phyloP scores from a whole-genome alignment of 768 basidiomycete genomes.

The Omphalotus guepiniiformis region DNA sequence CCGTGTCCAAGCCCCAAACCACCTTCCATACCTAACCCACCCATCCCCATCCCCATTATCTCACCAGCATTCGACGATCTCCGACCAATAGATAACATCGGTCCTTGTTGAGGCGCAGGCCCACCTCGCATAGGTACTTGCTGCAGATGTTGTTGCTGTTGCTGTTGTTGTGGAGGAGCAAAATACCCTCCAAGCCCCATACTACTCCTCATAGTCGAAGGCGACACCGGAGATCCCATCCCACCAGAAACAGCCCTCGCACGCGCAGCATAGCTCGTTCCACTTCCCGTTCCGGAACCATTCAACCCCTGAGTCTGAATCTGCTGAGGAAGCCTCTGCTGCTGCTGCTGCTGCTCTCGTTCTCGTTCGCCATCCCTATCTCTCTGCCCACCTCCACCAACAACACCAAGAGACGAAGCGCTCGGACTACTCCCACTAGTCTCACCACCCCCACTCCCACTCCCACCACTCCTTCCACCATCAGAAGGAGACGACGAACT shows the following conservation, averaged over 20 bases:
- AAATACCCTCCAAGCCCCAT: no score
- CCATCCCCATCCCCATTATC: slow-evolving; percentile 5
- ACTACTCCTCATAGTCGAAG: no score
- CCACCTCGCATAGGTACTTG: no score
- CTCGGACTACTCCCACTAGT: no score
- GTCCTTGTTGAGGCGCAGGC: slow-evolving; percentile 3
- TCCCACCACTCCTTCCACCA: background rate
- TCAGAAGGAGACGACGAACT: background rate
- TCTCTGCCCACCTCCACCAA: no score
- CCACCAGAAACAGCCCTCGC: slow-evolving; percentile 3
- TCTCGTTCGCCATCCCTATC: slow-evolving; percentile 5
- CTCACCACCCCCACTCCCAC: no score
- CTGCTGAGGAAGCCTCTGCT: background rate
- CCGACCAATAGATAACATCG: background rate
- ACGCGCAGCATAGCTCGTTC: slow-evolving; percentile 4
- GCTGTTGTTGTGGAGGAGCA: background rate
- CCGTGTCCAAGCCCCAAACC: background rate
- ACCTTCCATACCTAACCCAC: background rate
- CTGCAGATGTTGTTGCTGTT: background rate
- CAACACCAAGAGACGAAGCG: no score
- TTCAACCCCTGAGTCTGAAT: background rate
- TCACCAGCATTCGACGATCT: slow-evolving; percentile 7
- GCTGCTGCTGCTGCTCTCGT: background rate
- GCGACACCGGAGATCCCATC: background rate
- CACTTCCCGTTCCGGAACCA: background rate